Evolutionary conservation across 78 protist genomes (phyloP).

Genomic region (Polysphondylium violaceum): DNA sequence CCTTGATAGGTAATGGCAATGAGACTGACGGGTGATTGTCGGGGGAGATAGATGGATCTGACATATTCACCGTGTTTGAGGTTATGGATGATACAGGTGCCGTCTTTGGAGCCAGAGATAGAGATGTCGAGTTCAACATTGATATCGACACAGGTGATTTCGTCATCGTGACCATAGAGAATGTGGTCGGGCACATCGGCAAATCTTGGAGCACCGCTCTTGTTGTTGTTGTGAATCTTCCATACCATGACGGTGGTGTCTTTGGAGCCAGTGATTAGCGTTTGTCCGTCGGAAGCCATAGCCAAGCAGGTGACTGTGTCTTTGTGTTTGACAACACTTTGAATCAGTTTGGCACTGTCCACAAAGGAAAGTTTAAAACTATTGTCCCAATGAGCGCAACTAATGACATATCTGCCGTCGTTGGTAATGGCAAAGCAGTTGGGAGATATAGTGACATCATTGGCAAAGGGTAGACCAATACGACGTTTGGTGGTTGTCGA

Average conservation of each 20-base stretch:
- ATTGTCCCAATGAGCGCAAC: conserved; percentile 83
- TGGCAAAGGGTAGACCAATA: conserved; percentile 79
- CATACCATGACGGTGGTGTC: conserved; percentile 95
- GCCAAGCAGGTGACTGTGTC: conserved; percentile 93
- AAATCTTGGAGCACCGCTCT: conserved; percentile 55
- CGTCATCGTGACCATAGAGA: conserved; percentile 92
- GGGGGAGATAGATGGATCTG: conserved; percentile 41
- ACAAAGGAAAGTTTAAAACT: conserved; percentile 38
- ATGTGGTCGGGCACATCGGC: conserved; percentile 52
- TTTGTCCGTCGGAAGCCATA: conserved; percentile 43
- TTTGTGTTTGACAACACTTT: conserved; percentile 82
- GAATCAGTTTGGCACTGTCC: conserved; percentile 67
- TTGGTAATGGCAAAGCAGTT: conserved; percentile 59
- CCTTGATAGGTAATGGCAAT: conserved; percentile 66
- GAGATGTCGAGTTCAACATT: conserved; percentile 86
- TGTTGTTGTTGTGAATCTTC: conserved; percentile 46
- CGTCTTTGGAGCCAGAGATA: conserved; percentile 87
- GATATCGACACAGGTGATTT: conserved; percentile 86
- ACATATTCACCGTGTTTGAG: conserved; percentile 69
- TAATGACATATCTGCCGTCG: conserved; percentile 74
- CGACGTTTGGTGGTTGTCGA: conserved; percentile 41
- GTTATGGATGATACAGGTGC: conserved; percentile 71
- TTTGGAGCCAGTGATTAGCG: conserved; percentile 91
- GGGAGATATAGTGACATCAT: conserved; percentile 54
- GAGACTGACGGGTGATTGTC: conserved; percentile 32